Evolutionary conservation across 129 eudicot species (phyloP), one percentile per base, ranked within the genome.

Genomic region (Saposhnikovia divaricata): DNA sequence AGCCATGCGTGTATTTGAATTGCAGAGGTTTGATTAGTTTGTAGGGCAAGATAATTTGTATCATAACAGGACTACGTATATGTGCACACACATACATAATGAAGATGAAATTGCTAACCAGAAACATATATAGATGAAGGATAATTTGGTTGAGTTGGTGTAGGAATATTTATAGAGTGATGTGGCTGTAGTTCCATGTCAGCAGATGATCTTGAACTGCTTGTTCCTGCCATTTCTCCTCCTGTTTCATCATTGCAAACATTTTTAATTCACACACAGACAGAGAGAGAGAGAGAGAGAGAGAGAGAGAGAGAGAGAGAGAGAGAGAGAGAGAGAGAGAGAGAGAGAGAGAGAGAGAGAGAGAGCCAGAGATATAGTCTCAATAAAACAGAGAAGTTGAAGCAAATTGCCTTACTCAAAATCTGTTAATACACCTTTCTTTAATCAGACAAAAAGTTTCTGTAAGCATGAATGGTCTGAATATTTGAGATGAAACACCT

Each of bases 81-180:
- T 47, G 51, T 47, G 14, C 55, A 15, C 55, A 48, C 9, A 44
- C 5, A 48, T 3, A 48, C 21, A 48, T 48, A 48, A 48, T 48
- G 55, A 48, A 48, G 15, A 13, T 0, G 21, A 48, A 13, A 48
- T 15, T 3, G 18, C 57, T 50, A 50, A 50, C 68, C 68, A 59
- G 68, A 59, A n/a, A 59, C 34, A 59, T 59, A 59, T 59, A n/a
- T 59, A 59, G 34, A 1, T 59, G 68, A 59, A 59, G 68, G 68
- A n/a, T n/a, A n/a, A n/a, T 59, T 59, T n/a, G 68, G 68, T 59
- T n/a, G 68, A 59, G 68, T 14, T 59, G 63, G 25, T 55, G 68
- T n/a, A 9, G 25, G 9, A 18, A 59, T 59, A 6, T 59, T 6
- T 2, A 59, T 59, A n/a, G 68, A 59, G 68, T 59, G 68, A n/a